These are phyloP conservation scores for Ambrosiella cleistominuta DNA, from an alignment of 2,329 filamentous ascomycete genomes.

Conservation along the genomic window DNA sequence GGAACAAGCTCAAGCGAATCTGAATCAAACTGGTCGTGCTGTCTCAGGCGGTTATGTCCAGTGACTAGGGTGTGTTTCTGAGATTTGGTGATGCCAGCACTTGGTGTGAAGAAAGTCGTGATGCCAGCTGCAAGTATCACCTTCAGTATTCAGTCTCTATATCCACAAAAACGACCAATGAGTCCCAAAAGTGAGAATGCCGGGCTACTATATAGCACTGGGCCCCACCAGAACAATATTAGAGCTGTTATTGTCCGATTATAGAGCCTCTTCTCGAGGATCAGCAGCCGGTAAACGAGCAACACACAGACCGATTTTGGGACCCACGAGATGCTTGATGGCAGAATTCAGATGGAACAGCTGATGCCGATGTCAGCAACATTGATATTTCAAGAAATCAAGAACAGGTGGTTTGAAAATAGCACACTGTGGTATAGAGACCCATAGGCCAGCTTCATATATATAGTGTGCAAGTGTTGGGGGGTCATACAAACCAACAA, in stretches of 20 bases:
- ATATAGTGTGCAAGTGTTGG: not conserved
- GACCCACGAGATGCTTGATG: not conserved
- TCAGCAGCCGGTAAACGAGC: not conserved
- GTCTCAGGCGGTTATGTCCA: conserved; percentile 2
- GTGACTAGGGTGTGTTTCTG: conserved; percentile 4
- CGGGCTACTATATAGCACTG: too few species aligned
- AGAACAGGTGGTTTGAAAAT: not conserved
- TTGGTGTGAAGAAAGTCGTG: not conserved
- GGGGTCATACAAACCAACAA: not conserved
- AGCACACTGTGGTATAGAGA: too few species aligned
- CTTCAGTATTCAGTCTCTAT: too few species aligned
- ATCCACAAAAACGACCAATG: too few species aligned
- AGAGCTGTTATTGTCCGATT: too few species aligned
- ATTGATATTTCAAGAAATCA: not conserved
- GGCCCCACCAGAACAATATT: not conserved
- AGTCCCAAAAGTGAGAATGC: too few species aligned
- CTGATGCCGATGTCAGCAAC: not conserved
- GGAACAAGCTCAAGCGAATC: conserved; percentile 2
- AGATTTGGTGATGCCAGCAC: not conserved
- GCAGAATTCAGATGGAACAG: not conserved
- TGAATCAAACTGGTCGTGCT: not conserved
- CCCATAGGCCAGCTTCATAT: too few species aligned
- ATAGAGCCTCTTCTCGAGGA: not conserved
- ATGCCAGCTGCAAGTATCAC: not conserved
- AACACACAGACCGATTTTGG: conserved; percentile 1